Base-by-base conservation (phyloP, 23 red algal genomes). In the Chondrus crispus region DNA sequence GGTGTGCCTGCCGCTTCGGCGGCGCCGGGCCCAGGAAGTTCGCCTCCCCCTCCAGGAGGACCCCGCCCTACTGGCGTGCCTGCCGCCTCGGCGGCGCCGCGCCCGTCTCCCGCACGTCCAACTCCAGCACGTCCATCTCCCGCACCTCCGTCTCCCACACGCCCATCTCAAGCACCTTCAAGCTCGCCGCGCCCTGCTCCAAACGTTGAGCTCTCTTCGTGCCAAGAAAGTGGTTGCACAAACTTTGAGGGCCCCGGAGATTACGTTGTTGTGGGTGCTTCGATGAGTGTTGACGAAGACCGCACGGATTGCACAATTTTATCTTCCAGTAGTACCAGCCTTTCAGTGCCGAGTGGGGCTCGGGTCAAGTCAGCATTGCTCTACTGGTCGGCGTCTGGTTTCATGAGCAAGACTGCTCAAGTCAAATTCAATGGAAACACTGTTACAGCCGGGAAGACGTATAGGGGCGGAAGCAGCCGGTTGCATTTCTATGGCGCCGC, bases 311-410 rank as follows among this genome's bases (percentile, higher is more conserved):
- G 77, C 62, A 2, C 38, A 3, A 58, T 82, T 40, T 2, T 38
- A 62, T 41, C 50, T 1, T 82, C 77, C 45, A 82, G 51, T 19
- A 60, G 51, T 10, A 54, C 77, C 2, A 11, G 4, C 3, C 45
- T 82, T 33, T 42, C n/a, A 30, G 44, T 82, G 12, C 77, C 77
- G 2, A 9, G 16, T 5, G 77, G 77, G 1, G 50, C 77, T 24
- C 22, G 36, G 32, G 50, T 82, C 30, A 82, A 60, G 77, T 60
- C 57, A 54, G 77, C 77, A 12, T 60, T 82, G 20, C n/a, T 82
- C 51, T 82, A 82, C 29, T 82, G 77, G 77, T 82, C 77, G 5
- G 77, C 77, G 28, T 82, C 77, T 82, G 77, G 77, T 18, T 42
- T 43, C 26, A 42, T 82, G 3, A 36, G 51, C 51, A 62, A 82